phyloP scores from a whole-genome alignment of 2,329 filamentous ascomycete species.

The Paramyrothecium roridum region DNA sequence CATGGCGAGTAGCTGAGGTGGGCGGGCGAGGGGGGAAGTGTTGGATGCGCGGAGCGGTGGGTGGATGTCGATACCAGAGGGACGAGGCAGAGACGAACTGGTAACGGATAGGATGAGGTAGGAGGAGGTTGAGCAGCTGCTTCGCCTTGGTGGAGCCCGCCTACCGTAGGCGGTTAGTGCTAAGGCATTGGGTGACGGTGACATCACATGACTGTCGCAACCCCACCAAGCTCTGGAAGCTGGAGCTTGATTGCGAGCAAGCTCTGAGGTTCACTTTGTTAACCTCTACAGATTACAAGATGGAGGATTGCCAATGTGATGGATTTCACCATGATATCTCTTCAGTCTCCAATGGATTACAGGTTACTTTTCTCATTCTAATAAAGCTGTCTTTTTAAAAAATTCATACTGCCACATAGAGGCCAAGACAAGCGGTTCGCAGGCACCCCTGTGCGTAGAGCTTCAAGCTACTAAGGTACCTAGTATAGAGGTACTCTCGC shows the following conservation, averaged over 20 bases:
- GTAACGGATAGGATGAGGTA: constrained; percentile 27
- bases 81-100: constrained; percentile 15
- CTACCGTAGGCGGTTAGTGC: constrained; percentile 2
- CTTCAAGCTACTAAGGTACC: too few relatives aligned
- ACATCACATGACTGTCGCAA: constrained; percentile 35
- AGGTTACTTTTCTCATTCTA: too few relatives aligned
- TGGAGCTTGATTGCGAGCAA: background rate
- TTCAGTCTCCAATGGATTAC: too few relatives aligned
- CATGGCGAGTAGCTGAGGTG: constrained; percentile 33
- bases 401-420: too few relatives aligned
- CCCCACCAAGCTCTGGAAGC: background rate
- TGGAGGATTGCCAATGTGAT: too few relatives aligned
- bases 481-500: too few relatives aligned
- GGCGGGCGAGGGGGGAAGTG: constrained; percentile 2
- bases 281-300: too few relatives aligned
- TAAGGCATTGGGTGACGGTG: constrained; percentile 14
- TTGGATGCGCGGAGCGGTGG: constrained; percentile 8
- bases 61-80: constrained; percentile 13
- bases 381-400: too few relatives aligned
- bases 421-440: too few relatives aligned
- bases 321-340: too few relatives aligned
- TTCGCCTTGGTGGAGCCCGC: constrained; percentile 32
- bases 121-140: constrained; percentile 38
- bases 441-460: too few relatives aligned
- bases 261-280: too few relatives aligned